Evolutionary conservation across 1,284 basidiomycete genomes (phyloP).

Genomic region (Athelia sp.): DNA sequence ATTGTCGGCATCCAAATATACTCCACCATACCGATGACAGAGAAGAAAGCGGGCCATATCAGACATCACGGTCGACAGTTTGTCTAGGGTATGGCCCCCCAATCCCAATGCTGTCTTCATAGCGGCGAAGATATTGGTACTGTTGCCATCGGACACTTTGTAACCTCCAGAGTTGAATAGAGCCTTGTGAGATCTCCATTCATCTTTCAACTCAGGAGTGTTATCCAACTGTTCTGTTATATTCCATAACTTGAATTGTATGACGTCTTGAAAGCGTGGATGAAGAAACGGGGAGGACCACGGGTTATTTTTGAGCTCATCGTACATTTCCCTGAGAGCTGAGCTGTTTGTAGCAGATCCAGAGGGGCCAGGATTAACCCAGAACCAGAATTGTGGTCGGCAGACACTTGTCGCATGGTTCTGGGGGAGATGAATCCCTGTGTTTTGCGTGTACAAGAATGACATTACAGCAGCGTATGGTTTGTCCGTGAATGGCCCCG

Average conservation of each 20-base stretch:
- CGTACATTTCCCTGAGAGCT: slow-evolving; percentile 62
- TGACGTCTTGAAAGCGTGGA: slow-evolving; percentile 64
- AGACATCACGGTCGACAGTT: slow-evolving; percentile 70
- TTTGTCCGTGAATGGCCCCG: slow-evolving; percentile 78
- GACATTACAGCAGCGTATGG: slow-evolving; percentile 75
- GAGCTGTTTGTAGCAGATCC: slow-evolving; percentile 24
- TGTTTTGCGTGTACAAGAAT: slow-evolving; percentile 77
- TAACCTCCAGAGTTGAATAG: slow-evolving; percentile 62
- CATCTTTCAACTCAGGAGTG: slow-evolving; percentile 53
- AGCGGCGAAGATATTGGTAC: not conserved
- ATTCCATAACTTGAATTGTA: slow-evolving; percentile 81
- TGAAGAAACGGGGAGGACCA: slow-evolving; percentile 78
- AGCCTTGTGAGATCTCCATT: slow-evolving; percentile 57
- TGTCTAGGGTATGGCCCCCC: slow-evolving; percentile 31
- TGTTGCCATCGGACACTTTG: slow-evolving; percentile 33
- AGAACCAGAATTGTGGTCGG: slow-evolving; percentile 76
- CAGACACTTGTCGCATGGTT: slow-evolving; percentile 37
- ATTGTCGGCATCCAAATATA: slow-evolving; percentile 79
- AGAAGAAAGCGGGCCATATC: slow-evolving; percentile 81
- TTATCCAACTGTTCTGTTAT: slow-evolving; percentile 78
- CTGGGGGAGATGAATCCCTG: slow-evolving; percentile 51
- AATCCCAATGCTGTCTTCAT: slow-evolving; percentile 8
- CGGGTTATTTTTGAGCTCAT: slow-evolving; percentile 58
- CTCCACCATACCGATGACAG: slow-evolving; percentile 74
- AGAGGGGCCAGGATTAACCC: slow-evolving; percentile 72